Conservation (phyloP, 164 flowering plant genomes). For the Magnolia kwangsiensis region DNA sequence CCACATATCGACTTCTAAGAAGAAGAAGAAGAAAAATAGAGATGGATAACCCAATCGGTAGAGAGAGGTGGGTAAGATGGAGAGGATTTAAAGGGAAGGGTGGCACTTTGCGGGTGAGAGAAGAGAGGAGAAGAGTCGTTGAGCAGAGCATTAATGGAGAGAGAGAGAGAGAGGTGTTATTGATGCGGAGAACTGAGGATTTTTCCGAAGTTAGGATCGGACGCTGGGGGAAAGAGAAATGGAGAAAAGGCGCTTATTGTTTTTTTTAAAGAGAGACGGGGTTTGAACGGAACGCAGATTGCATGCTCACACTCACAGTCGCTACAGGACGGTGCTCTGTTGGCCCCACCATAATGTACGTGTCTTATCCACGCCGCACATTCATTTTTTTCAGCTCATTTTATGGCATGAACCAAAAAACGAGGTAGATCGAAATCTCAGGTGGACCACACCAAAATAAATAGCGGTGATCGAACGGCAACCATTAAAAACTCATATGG, state of each 20-base stretch:
- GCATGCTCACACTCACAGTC: too few relatives aligned
- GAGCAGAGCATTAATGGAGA: conserved; percentile 2
- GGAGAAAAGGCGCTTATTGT: too few relatives aligned
- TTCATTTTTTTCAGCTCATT: too few relatives aligned
- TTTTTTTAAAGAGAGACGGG: background rate
- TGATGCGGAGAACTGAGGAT: background rate
- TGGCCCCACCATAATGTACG: too few relatives aligned
- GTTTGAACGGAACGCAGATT: background rate
- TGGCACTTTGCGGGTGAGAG: background rate
- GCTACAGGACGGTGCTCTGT: too few relatives aligned
- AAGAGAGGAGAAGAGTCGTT: conserved; percentile 5
- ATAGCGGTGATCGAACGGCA: too few relatives aligned
- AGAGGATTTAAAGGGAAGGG: conserved; percentile 28
- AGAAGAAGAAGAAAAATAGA: conserved; percentile 10
- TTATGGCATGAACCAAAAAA: too few relatives aligned
- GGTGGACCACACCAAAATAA: too few relatives aligned
- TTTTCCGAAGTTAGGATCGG: background rate
- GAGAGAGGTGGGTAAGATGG: conserved; percentile 31
- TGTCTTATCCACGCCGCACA: too few relatives aligned
- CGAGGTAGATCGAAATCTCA: too few relatives aligned
- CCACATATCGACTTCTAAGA: conserved; percentile 51
- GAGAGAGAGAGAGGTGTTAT: background rate
- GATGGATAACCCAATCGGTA: conserved; percentile 24
- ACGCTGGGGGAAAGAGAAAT: too few relatives aligned
- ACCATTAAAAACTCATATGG: too few relatives aligned